Evolutionary conservation across 2,329 filamentous ascomycete species (phyloP), one percentile per base, ranked within the genome.

Genomic region (Fusarium sp.): DNA sequence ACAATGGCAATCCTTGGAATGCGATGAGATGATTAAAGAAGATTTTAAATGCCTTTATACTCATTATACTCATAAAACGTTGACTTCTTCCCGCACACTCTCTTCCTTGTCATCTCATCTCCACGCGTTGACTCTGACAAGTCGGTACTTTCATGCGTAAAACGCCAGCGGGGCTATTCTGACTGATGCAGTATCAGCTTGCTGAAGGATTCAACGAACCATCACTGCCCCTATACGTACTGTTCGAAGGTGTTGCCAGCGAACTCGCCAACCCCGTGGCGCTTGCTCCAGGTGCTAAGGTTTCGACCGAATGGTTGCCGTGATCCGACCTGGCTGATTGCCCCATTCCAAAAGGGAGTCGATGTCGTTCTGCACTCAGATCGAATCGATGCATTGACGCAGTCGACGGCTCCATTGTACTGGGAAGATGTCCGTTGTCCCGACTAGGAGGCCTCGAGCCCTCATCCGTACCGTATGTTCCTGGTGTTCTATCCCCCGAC

Each of bases 371-470:
- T 13, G 71, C 50, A 14, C 62, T 71, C 35, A 76, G 22, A 41
- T 75, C 74, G 25, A 76, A 76, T 10, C 74, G 65, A 25, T 68
- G 65, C 60, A 76, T 71, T 18, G 71, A 65, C 13, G 65, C 71
- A 7, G 65, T 67, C 3, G 72, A 74, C 14, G 70, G 74, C 49
- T 76, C 74, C 55, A 75, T 65, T 12, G 72, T 75, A 18, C 45
- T 63, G 20, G 70, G 70, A 5, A 70, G 59, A 31, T 71, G 68
- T 5, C 63, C 65, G n/a, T 71, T 73, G 18, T 74, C 72, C 60
- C 75, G 68, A 38, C 71, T 77, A 13, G 75, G 68, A 22, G 73
- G 68, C 7, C 72, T 65, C 8, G 73, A 77, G 13, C 66, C 55
- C 35, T 66, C 64, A 20, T 76, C 73, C 46, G 67, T 71, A 31